Evolutionary conservation across 352 stramenopile genomes (phyloP), one percentile per base, ranked within the genome.

Genomic region (Phytopythium aichiense): DNA sequence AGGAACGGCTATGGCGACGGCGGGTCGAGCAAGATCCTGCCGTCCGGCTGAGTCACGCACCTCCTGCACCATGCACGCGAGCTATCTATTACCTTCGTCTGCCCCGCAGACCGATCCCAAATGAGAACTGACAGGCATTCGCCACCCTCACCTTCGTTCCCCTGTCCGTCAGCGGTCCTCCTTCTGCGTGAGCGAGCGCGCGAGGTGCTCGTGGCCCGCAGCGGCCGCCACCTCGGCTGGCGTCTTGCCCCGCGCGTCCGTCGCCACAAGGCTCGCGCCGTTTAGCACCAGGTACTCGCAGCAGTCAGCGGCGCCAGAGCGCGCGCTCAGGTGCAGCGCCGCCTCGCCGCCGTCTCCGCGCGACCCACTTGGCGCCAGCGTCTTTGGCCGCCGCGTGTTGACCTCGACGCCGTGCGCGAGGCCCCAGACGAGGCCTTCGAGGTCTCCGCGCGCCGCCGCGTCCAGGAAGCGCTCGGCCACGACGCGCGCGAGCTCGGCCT

Each of bases 281-380:
- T 95, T 95, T 4, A 91, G 64, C 35, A 95, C 61, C 5, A 95
- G 65, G 58, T 91, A 95, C 22, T 95, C 81, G 42, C 84, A 95
- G 57, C 77, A 90, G 0, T 62, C 42, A 13, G 69, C 51, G 7
- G 74, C 66, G 0, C 84, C 84, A 0, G 33, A 30, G 5, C 65
- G 64, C 46, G 87, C 83, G 9, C 70, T 72, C 2, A 75, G 61
- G 42, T 93, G 78, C 25, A 95, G 66, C 37, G 84, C 81, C 2
- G 83, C 90, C 63, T 90, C 69, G 1, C 77, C 61, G n/a, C 68
- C 54, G 63, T 1, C 76, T 66, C 15, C 76, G 66, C 15, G 77
- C 79, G 30, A 30, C 0, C 16, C 15, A 2, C 30, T 22, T 11
- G 5, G 12, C 30, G 25, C 25, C n/a, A 30, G n/a, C 23, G 46